These are phyloP conservation scores for Termitomyces sp. DNA, from an alignment of 768 basidiomycete species.

Conservation along the genomic window DNA sequence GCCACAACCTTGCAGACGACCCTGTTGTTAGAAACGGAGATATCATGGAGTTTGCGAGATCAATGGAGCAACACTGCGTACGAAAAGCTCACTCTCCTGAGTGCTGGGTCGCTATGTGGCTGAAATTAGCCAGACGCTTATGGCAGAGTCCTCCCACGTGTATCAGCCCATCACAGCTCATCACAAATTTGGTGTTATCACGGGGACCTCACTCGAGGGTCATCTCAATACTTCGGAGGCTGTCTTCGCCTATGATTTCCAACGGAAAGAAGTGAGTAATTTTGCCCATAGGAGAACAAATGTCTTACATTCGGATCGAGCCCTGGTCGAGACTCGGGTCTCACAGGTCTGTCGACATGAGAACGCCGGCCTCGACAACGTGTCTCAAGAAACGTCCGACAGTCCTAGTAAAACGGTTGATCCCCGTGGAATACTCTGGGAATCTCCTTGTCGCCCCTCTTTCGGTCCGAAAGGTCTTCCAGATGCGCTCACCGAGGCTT, in stretches of 20 bases:
- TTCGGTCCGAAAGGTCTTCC: neutral
- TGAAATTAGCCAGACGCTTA: constrained; percentile 7
- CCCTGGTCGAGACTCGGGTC: neutral
- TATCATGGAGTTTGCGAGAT: neutral
- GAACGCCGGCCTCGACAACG: neutral
- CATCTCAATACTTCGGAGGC: neutral
- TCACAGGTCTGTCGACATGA: neutral
- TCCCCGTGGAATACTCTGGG: neutral
- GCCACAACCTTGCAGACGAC: constrained; percentile 5
- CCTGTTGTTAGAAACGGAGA: neutral
- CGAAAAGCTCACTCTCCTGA: neutral
- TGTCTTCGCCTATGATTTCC: neutral
- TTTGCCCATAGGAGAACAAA: neutral
- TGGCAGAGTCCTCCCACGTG: constrained; percentile 11
- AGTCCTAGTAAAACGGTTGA: neutral
- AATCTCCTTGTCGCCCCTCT: neutral
- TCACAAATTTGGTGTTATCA: neutral
- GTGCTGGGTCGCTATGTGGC: neutral
- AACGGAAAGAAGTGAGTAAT: neutral
- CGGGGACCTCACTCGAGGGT: neutral
- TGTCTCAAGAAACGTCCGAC: neutral
- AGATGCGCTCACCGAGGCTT: neutral
- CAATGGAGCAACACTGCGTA: neutral
- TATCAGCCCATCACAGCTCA: neutral
- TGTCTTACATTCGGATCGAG: constrained; percentile 5